phyloP scores from a whole-genome alignment of 257 asterid genomes.

The Mentha longifolia region DNA sequence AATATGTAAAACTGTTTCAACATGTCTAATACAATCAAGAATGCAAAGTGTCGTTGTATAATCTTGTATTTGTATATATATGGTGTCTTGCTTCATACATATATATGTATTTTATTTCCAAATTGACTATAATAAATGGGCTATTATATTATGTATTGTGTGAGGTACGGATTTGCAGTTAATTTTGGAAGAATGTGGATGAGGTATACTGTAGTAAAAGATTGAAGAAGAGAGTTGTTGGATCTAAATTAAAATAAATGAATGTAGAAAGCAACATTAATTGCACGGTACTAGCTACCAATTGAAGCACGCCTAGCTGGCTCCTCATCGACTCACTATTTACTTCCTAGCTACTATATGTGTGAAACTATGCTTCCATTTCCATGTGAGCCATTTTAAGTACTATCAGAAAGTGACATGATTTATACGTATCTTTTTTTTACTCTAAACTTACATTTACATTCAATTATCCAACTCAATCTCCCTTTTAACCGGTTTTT shows the following conservation, averaged over 20 bases:
- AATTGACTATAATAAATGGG: no score
- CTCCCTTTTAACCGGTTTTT: no score
- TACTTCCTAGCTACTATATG: background rate
- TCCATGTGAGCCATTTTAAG: conserved; percentile 37
- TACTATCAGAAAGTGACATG: conserved; percentile 26
- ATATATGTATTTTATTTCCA: no score
- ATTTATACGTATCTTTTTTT: no score
- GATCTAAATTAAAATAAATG: background rate
- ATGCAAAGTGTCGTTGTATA: background rate
- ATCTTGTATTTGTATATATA: background rate
- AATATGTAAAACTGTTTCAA: conserved; percentile 28
- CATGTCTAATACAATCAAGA: conserved; percentile 14
- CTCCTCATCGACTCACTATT: background rate
- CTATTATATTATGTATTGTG: no score
- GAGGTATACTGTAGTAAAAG: background rate
- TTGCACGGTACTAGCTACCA: background rate
- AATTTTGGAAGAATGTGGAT: background rate
- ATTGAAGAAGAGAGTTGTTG: conserved; percentile 25
- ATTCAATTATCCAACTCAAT: background rate
- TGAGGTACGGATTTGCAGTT: background rate
- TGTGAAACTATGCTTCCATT: conserved; percentile 21
- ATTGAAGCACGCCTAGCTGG: conserved; percentile 4
- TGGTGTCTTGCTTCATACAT: background rate
- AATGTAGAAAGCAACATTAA: background rate
- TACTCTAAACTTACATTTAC: no score